Percentiles rank a stretch among this genome's conserved stretches.
These are phyloP conservation scores for Trypanosoma melophagium DNA, from an alignment of 208 protist species.

Conservation along the genomic window DNA sequence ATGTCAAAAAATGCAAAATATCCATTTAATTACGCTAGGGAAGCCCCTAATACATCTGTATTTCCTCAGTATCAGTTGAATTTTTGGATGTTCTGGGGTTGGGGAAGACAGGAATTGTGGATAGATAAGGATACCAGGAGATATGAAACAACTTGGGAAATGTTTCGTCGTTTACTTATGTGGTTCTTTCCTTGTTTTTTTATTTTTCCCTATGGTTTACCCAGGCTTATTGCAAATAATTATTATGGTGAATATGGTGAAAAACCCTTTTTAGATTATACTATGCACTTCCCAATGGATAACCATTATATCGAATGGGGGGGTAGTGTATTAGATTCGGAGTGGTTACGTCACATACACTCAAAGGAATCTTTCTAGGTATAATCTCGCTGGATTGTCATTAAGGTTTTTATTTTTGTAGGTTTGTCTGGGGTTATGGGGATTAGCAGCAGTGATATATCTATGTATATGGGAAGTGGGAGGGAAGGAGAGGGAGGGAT, in stretches of 20 bases:
- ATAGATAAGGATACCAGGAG: conserved; percentile 77
- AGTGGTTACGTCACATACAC: conserved; percentile 89
- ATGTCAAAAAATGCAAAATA: conserved; percentile 85
- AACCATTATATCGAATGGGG: conserved; percentile 89
- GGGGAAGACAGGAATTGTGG: conserved; percentile 83
- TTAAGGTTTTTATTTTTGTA: conserved; percentile 5
- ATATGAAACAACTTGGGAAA: conserved; percentile 88
- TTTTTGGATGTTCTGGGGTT: conserved; percentile 91
- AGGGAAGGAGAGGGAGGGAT: too few species aligned
- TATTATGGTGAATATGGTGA: conserved; percentile 86
- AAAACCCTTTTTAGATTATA: conserved; percentile 77
- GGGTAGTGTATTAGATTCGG: conserved; percentile 73
- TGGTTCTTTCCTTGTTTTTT: conserved; percentile 88
- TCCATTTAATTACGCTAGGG: conserved; percentile 82
- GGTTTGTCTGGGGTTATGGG: background rate
- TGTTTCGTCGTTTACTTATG: conserved; percentile 78
- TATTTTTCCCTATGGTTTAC: conserved; percentile 87
- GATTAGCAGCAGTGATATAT: background rate
- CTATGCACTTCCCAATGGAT: conserved; percentile 81
- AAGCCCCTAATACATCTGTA: conserved; percentile 86
- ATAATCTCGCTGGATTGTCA: conserved; percentile 13
- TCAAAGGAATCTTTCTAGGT: conserved; percentile 83
- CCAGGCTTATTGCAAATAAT: conserved; percentile 72
- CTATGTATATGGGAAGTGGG: too few species aligned
- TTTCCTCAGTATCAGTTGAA: conserved; percentile 87